Percentiles rank a stretch among this genome's conserved stretches.
Evolutionary conservation across 2,329 filamentous ascomycete species (phyloP).

Genomic region (Colletotrichum chlorophyti): DNA sequence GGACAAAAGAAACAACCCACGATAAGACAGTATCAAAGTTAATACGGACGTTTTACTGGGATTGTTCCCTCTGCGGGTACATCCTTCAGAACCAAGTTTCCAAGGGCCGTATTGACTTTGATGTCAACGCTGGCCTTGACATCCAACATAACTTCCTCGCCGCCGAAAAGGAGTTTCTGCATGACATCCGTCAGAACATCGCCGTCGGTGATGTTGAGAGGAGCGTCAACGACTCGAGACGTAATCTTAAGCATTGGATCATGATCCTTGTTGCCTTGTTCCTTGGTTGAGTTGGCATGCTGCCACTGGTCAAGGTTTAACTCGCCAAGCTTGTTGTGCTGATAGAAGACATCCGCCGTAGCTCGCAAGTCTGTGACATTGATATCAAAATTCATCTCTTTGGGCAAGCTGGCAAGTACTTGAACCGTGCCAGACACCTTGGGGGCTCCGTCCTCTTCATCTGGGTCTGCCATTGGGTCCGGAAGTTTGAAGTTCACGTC

Average conservation of each 20-base stretch:
- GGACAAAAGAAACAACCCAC: conserved; percentile 27
- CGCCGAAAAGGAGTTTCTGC: conserved; percentile 80
- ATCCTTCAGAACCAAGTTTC: conserved; percentile 79
- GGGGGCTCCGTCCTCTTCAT: conserved; percentile 73
- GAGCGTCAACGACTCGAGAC: conserved; percentile 78
- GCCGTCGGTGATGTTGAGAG: conserved; percentile 81
- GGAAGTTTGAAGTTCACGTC: conserved; percentile 89
- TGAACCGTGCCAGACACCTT: conserved; percentile 84
- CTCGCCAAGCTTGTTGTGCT: conserved; percentile 78
- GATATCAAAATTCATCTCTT: conserved; percentile 86
- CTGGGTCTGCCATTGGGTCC: conserved; percentile 78
- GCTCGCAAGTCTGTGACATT: conserved; percentile 80
- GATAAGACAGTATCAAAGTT: conserved; percentile 53
- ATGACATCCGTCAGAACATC: conserved; percentile 82
- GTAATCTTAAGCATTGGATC: conserved; percentile 74
- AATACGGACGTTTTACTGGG: conserved; percentile 90
- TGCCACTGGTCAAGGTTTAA: conserved; percentile 86
- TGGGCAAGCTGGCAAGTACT: conserved; percentile 79
- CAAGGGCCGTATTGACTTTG: conserved; percentile 81
- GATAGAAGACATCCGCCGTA: conserved; percentile 81
- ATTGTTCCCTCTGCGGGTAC: conserved; percentile 88
- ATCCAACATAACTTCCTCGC: conserved; percentile 71
- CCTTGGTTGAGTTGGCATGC: conserved; percentile 77
- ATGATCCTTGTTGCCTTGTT: conserved; percentile 62
- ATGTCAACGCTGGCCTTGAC: conserved; percentile 85